Conservation (phyloP, 139 green algal species). For the Tetradesmus lagerheimii region DNA sequence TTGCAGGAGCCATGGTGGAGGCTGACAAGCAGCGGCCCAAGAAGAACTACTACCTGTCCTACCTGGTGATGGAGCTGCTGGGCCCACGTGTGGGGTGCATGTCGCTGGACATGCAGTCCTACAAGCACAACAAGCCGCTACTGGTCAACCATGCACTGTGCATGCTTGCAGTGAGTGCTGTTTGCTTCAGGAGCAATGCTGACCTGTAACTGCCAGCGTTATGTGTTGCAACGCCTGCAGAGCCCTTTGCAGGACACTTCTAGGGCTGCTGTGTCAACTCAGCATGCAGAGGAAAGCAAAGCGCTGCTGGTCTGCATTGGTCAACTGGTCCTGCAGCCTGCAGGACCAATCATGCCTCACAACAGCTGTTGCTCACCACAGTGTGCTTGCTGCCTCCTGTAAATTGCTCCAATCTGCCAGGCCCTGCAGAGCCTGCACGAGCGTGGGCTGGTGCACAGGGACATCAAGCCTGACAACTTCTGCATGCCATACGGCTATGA, state of each 20-base stretch:
- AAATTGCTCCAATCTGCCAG: background rate
- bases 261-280: too few relatives aligned
- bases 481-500: constrained; percentile 21
- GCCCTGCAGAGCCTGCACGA: constrained; percentile 18
- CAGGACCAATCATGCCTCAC: too few relatives aligned
- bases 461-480: constrained; percentile 47
- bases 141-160: constrained; percentile 19
- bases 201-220: too few relatives aligned
- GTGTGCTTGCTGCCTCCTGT: background rate
- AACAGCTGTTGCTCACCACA: background rate
- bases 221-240: background rate
- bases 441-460: background rate
- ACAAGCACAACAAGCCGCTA: background rate
- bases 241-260: background rate
- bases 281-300: too few relatives aligned
- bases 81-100: background rate
- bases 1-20: background rate
- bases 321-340: background rate
- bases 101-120: background rate
- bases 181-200: background rate
- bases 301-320: too few relatives aligned
- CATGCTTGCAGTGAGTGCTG: constrained; percentile 23
- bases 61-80: constrained; percentile 42
- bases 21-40: background rate
- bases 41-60: constrained; percentile 21